Evolutionary conservation across 306 rosid species (phyloP).

Genomic region (Pueraria montana): DNA sequence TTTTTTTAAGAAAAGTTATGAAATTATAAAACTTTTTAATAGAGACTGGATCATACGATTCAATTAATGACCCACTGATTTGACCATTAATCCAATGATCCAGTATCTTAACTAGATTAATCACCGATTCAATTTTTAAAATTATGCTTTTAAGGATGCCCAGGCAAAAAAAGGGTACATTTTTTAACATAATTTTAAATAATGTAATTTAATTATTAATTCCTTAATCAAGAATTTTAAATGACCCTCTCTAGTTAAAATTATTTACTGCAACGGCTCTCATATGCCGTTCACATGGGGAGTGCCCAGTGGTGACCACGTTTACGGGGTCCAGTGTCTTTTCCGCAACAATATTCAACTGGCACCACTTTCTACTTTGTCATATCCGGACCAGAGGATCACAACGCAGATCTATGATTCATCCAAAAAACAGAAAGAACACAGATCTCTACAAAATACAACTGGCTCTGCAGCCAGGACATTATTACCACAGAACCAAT

Average conservation of each 20-base stretch:
- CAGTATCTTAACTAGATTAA: too few relatives aligned
- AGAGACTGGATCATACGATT: too few relatives aligned
- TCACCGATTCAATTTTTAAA: too few relatives aligned
- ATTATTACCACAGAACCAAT: neutral
- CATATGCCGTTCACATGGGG: slow-evolving; percentile 49
- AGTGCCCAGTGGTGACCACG: slow-evolving; percentile 51
- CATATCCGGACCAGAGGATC: slow-evolving; percentile 38
- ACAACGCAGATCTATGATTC: slow-evolving; percentile 17
- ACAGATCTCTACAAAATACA: slow-evolving; percentile 10
- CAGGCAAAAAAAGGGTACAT: too few relatives aligned
- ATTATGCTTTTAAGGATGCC: too few relatives aligned
- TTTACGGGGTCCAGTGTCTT: slow-evolving; percentile 18
- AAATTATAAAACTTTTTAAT: too few relatives aligned
- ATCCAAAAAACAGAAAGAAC: neutral
- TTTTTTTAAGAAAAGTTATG: too few relatives aligned
- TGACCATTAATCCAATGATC: too few relatives aligned
- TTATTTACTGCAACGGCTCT: neutral
- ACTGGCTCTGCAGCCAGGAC: slow-evolving; percentile 12
- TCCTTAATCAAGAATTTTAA: too few relatives aligned
- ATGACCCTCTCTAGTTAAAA: neutral
- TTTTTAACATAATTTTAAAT: too few relatives aligned
- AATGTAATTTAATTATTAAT: too few relatives aligned
- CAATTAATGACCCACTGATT: too few relatives aligned
- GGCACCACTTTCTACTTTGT: slow-evolving; percentile 29
- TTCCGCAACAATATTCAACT: slow-evolving; percentile 23